Base-by-base conservation (phyloP, 495 filamentous ascomycete species). In the Hypoxylon crocopeplum region DNA sequence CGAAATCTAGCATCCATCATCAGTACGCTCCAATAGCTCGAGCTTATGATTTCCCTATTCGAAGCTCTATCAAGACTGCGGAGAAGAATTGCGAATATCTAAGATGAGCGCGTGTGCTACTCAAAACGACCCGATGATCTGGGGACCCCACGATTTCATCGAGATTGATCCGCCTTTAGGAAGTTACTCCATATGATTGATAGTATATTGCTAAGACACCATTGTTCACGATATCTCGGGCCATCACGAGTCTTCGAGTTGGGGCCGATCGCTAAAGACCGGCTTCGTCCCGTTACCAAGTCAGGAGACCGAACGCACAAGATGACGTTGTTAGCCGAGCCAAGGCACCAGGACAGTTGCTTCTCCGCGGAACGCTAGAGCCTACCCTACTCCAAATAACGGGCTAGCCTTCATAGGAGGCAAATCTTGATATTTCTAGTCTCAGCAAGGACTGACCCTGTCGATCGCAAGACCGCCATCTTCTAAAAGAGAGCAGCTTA, bases 321-420 rank as follows among this genome's bases (percentile, higher is more conserved):
- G 37, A 62, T 62, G 58, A 62, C 58, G 58, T 62, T 62, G 38
- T 13, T 38, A 50, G 22, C 22, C n/a, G n/a, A n/a, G 7, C 21
- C 6, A 46, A 29, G 5, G 30, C 17, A n/a, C n/a, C 46, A 46
- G 38, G 12, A 49, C 17, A 19, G 39, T 12, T 13, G 42, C 30
- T 56, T 56, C 51, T 61, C 49, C 44, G 36, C 38, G 36, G 50
- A 38, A 46, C 32, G 38, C 50, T 50, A n/a, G n/a, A n/a, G n/a
- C n/a, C n/a, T 30, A n/a, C 5, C 1, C 19, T 13, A 12, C 33
- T 46, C 24, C 41, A 33, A 20, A 25, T n/a, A 48, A 24, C 56
- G 48, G 48, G 29, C 21, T n/a, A n/a, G n/a, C n/a, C n/a, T n/a
- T n/a, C n/a, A n/a, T n/a, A n/a, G n/a, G n/a, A n/a, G n/a, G n/a